Percentiles rank a stretch among this genome's conserved stretches.
Evolutionary conservation across 2,329 filamentous ascomycete genomes (phyloP).

Genomic region (Ophiostoma himal-ulmi): DNA sequence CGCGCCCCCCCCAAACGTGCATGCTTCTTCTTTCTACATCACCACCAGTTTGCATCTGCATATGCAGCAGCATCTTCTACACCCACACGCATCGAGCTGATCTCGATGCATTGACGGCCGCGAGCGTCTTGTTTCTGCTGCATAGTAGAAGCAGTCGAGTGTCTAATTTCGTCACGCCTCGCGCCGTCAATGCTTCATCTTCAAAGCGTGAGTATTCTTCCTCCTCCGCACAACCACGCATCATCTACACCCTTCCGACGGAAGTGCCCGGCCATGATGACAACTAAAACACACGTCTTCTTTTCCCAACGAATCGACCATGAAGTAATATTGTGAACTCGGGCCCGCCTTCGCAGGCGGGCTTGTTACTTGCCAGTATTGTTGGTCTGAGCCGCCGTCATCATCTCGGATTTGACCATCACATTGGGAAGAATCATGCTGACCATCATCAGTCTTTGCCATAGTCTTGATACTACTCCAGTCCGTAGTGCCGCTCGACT

Average conservation of each 20-base stretch:
- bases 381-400: constrained; percentile 26
- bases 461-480: neutral
- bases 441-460: constrained; percentile 1
- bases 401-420: neutral
- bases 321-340: constrained; percentile 70
- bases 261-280: constrained; percentile 57
- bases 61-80: neutral
- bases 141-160: neutral
- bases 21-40: constrained; percentile 3
- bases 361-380: constrained; percentile 92
- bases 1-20: neutral
- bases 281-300: constrained; percentile 64
- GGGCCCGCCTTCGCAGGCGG: constrained; percentile 46
- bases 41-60: neutral
- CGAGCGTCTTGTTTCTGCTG: neutral
- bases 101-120: constrained; percentile 6
- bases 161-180: neutral
- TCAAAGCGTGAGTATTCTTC: constrained; percentile 17
- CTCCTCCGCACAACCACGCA: neutral
- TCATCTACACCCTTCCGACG: neutral
- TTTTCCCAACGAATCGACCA: constrained; percentile 85
- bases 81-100: neutral
- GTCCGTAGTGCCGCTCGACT: neutral
- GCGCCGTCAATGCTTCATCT: neutral
- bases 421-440: neutral